phyloP scores from a whole-genome alignment of 2,329 filamentous ascomycete species.

The Alternaria metachromatica region DNA sequence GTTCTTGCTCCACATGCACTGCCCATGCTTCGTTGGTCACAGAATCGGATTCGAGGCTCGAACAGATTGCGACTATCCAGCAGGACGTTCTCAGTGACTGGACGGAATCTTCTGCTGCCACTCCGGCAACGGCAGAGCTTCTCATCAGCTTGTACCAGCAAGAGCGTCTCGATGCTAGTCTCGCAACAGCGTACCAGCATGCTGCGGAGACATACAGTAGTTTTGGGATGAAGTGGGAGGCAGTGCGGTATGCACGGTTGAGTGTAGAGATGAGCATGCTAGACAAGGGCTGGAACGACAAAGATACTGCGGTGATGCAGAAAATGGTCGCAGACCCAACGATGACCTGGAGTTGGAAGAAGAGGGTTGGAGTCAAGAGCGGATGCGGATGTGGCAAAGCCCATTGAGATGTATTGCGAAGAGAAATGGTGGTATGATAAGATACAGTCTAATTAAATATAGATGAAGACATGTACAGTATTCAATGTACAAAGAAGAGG shows the following conservation, averaged over 20 bases:
- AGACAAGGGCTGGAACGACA: slow-evolving; percentile 41
- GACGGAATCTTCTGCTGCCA: slow-evolving; percentile 29
- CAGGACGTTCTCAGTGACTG: slow-evolving; percentile 38
- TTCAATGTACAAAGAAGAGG: background rate
- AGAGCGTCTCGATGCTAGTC: slow-evolving; percentile 47
- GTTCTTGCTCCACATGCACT: slow-evolving; percentile 48
- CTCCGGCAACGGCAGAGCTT: slow-evolving; percentile 43
- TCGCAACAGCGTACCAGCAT: slow-evolving; percentile 48
- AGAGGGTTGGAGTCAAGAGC: slow-evolving; percentile 32
- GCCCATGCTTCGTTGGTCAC: slow-evolving; percentile 31
- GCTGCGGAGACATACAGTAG: slow-evolving; percentile 50
- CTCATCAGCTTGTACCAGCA: slow-evolving; percentile 47
- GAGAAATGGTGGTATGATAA: background rate
- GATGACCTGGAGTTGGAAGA: slow-evolving; percentile 45
- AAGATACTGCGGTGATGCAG: slow-evolving; percentile 36
- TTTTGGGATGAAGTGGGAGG: slow-evolving; percentile 39
- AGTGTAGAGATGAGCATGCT: slow-evolving; percentile 34
- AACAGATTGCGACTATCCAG: slow-evolving; percentile 40
- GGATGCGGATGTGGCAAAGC: slow-evolving; percentile 26
- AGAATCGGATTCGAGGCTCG: slow-evolving; percentile 46
- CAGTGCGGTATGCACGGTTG: slow-evolving; percentile 39
- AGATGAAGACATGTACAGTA: background rate
- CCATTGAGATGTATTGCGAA: background rate
- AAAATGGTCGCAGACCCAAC: slow-evolving; percentile 36
- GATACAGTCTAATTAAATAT: background rate